phyloP scores from a whole-genome alignment of 495 filamentous ascomycete species.

The Penicillium herquei region DNA sequence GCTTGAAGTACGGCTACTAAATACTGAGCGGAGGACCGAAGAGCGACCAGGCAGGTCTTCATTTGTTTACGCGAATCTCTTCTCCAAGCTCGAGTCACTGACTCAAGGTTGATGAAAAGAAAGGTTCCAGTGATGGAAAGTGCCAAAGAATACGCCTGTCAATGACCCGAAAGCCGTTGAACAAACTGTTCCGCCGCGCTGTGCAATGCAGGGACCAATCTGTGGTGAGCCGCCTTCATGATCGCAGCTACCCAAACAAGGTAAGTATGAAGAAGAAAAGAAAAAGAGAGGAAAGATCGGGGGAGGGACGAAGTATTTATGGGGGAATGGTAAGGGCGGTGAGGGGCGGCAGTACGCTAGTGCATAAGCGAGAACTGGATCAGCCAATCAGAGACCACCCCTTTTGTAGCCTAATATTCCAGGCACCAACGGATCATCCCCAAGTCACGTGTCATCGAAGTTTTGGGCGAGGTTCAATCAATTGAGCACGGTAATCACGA shows the following conservation, averaged over 20 bases:
- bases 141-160: constrained; percentile 75
- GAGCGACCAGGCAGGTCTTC: not conserved
- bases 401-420: not conserved
- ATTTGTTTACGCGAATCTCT: constrained; percentile 25
- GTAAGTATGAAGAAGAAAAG: constrained; percentile 71
- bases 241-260: constrained; percentile 64
- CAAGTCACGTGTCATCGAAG: constrained; percentile 40
- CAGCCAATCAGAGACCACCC: constrained; percentile 5
- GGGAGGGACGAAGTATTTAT: constrained; percentile 28
- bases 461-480: constrained; percentile 30
- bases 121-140: constrained; percentile 39
- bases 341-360: not conserved
- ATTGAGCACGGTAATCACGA: constrained; percentile 5
- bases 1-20: no score
- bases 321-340: not conserved
- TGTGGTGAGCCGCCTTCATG: constrained; percentile 59
- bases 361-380: constrained; percentile 28
- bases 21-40: no score
- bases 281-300: constrained; percentile 31
- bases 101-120: constrained; percentile 59
- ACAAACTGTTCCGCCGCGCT: constrained; percentile 64
- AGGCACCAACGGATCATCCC: not conserved
- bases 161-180: constrained; percentile 69
- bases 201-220: constrained; percentile 75
- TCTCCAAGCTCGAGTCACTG: constrained; percentile 51